A percentile compares a stretch with the other conserved stretches of the same genome.
These are phyloP conservation scores for Magnusiomyces suaveolens DNA, from an alignment of 1,139 yeast genomes.

Conservation along the genomic window DNA sequence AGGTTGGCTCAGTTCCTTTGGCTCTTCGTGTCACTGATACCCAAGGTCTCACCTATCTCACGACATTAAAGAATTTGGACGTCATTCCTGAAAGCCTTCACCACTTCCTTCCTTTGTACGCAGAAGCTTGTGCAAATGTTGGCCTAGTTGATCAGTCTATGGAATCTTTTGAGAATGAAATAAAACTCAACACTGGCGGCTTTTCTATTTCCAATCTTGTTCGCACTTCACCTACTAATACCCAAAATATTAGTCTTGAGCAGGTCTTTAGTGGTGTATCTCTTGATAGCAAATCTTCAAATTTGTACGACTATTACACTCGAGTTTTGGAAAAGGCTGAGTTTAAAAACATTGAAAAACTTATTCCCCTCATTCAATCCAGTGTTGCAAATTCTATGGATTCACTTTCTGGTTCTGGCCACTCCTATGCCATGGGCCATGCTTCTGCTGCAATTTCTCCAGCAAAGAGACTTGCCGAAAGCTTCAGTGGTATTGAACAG, in stretches of 20 bases:
- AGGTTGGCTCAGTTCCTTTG: slow-evolving; percentile 17
- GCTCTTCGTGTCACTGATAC: slow-evolving; percentile 30
- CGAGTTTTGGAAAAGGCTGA: slow-evolving; percentile 64
- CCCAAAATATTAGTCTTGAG: slow-evolving; percentile 30
- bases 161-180: slow-evolving; percentile 76
- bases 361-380: slow-evolving; percentile 62
- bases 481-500: slow-evolving; percentile 64
- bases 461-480: slow-evolving; percentile 52
- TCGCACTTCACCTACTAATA: slow-evolving; percentile 32
- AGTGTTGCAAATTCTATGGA: slow-evolving; percentile 72
- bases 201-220: slow-evolving; percentile 48
- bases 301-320: slow-evolving; percentile 55
- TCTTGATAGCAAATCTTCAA: slow-evolving; percentile 51
- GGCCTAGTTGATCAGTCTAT: slow-evolving; percentile 67
- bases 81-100: slow-evolving; percentile 49
- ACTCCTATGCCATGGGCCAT: slow-evolving; percentile 63
- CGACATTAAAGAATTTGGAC: slow-evolving; percentile 46
- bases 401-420: slow-evolving; percentile 79
- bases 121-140: slow-evolving; percentile 70
- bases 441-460: slow-evolving; percentile 58
- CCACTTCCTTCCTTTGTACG: slow-evolving; percentile 66
- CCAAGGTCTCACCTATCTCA: slow-evolving; percentile 55
- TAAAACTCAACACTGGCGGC: slow-evolving; percentile 81
- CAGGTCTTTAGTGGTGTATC: slow-evolving; percentile 63
- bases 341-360: slow-evolving; percentile 59